phyloP scores from a whole-genome alignment of 495 filamentous ascomycete genomes.

The Penicillium soppii region DNA sequence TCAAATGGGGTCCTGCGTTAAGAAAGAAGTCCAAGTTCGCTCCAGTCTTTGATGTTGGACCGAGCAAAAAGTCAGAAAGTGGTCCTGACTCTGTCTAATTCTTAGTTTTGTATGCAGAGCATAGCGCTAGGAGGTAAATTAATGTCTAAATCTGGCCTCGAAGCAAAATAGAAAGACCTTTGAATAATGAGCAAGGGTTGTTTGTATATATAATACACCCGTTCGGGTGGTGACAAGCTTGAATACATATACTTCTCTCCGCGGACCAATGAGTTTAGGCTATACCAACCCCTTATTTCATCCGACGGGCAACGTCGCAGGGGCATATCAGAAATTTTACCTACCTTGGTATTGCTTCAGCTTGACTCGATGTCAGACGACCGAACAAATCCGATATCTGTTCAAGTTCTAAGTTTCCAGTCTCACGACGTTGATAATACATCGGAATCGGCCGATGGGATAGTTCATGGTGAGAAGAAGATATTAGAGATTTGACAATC shows the following conservation, averaged over 20 bases:
- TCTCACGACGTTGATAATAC: background rate
- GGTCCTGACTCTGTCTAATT: conserved; percentile 8
- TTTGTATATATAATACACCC: too few relatives aligned
- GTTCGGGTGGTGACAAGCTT: too few relatives aligned
- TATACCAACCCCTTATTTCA: background rate
- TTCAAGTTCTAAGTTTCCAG: background rate
- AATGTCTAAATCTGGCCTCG: too few relatives aligned
- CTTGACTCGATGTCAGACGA: background rate
- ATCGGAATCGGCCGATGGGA: conserved; percentile 3
- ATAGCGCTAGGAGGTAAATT: too few relatives aligned
- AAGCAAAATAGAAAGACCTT: too few relatives aligned
- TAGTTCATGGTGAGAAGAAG: too few relatives aligned
- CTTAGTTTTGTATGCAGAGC: background rate
- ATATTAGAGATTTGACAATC: background rate
- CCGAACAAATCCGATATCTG: background rate
- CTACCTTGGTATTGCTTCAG: too few relatives aligned
- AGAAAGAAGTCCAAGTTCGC: conserved; percentile 39
- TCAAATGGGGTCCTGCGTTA: conserved; percentile 32
- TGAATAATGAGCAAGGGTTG: too few relatives aligned
- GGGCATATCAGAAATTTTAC: too few relatives aligned
- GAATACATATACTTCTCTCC: too few relatives aligned
- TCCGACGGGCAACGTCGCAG: background rate
- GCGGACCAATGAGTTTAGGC: background rate
- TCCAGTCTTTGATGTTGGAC: conserved; percentile 7
- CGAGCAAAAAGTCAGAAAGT: background rate